Evolutionary conservation across 495 filamentous ascomycete genomes (phyloP).

Genomic region (Immersiella caudata): DNA sequence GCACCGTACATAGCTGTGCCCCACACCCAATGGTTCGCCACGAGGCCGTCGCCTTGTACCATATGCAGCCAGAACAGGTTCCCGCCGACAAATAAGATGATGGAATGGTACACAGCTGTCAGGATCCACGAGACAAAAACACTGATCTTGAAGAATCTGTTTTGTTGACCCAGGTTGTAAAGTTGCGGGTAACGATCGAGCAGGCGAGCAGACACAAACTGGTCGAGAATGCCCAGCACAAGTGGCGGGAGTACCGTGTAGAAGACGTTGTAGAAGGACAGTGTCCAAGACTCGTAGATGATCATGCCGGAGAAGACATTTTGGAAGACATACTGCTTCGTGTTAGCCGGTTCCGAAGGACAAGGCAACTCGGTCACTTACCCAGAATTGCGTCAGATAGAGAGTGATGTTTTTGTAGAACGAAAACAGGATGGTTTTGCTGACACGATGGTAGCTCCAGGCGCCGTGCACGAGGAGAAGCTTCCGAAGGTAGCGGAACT

Average conservation of each 20-base stretch:
- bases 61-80: constrained; percentile 77
- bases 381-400: constrained; percentile 99
- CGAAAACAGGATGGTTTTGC: constrained; percentile 94
- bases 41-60: constrained; percentile 70
- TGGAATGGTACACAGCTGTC: constrained; percentile 94
- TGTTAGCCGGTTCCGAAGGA: constrained; percentile 38
- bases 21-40: constrained; percentile 97
- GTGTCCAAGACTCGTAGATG: constrained; percentile 98
- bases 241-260: constrained; percentile 95
- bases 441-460: constrained; percentile 97
- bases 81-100: constrained; percentile 84
- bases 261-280: constrained; percentile 99
- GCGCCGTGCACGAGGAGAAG: constrained; percentile 93
- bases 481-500: constrained; percentile 96
- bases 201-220: constrained; percentile 95
- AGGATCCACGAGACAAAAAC: constrained; percentile 91
- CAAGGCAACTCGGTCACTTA: constrained; percentile 41
- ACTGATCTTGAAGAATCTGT: constrained; percentile 87
- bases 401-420: constrained; percentile 99
- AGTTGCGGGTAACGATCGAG: constrained; percentile 97
- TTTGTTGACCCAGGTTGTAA: constrained; percentile 90
- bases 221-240: constrained; percentile 95
- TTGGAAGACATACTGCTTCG: constrained; percentile 84
- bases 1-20: constrained; percentile 89
- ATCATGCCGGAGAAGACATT: constrained; percentile 97